Evolutionary conservation across 1,139 yeast species (phyloP).

Genomic region (Arxiozyma bovina): DNA sequence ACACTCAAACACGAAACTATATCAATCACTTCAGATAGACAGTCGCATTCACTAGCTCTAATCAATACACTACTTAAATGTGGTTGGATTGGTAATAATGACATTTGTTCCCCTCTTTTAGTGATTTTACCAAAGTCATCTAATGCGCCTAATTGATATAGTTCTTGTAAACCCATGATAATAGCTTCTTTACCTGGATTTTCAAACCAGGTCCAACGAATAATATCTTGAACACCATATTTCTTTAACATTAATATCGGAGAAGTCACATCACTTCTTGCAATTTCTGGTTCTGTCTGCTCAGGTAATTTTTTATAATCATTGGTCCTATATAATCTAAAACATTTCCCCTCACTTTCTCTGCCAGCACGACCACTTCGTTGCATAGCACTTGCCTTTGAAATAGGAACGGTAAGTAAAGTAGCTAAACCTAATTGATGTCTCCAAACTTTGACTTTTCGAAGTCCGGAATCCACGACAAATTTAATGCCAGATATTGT

Average conservation of each 20-base stretch:
- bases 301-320: constrained; percentile 54
- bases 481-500: constrained; percentile 94
- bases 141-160: constrained; percentile 72
- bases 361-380: constrained; percentile 99
- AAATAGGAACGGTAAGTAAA: constrained; percentile 79
- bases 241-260: constrained; percentile 78
- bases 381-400: constrained; percentile 91
- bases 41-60: constrained; percentile 52
- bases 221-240: constrained; percentile 72
- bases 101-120: constrained; percentile 70
- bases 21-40: constrained; percentile 64
- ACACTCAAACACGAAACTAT: constrained; percentile 90
- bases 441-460: constrained; percentile 91
- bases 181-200: constrained; percentile 77
- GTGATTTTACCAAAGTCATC: constrained; percentile 73
- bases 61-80: constrained; percentile 83
- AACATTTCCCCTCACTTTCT: constrained; percentile 87
- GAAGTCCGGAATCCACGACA: constrained; percentile 84
- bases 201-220: constrained; percentile 89
- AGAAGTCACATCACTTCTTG: constrained; percentile 74
- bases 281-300: constrained; percentile 89
- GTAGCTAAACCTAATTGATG: constrained; percentile 88
- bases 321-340: constrained; percentile 67
- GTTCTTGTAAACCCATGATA: constrained; percentile 64
- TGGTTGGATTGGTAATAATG: constrained; percentile 82